Evolutionary conservation across 2,329 filamentous ascomycete species (phyloP).

Genomic region (Thielaviopsis euricoi): DNA sequence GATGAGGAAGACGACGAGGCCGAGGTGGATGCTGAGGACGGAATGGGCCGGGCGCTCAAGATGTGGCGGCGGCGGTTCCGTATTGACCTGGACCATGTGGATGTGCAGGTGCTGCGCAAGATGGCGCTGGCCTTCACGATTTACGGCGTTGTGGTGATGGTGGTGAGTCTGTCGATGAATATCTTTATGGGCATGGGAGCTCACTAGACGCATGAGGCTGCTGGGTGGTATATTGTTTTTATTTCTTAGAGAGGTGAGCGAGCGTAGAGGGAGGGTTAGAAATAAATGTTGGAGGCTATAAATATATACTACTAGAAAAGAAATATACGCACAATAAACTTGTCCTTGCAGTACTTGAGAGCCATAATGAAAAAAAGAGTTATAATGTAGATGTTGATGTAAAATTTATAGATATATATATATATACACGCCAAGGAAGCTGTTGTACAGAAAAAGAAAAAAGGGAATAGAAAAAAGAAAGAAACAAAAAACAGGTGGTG

Average conservation of each 20-base stretch:
- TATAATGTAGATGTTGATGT: too few species aligned
- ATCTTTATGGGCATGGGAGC: constrained; percentile 21
- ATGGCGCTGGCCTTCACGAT: constrained; percentile 59
- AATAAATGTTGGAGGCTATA: too few species aligned
- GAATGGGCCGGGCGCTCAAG: neutral
- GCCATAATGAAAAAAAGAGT: too few species aligned
- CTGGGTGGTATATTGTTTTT: too few species aligned
- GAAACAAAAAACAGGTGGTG: neutral
- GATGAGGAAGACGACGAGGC: constrained; percentile 24
- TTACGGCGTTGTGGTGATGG: constrained; percentile 80
- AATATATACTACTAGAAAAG: too few species aligned
- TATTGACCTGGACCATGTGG: constrained; percentile 46
- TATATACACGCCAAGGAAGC: neutral
- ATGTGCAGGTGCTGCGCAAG: constrained; percentile 49
- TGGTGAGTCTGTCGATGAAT: constrained; percentile 73
- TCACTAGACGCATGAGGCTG: constrained; percentile 1
- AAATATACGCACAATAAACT: too few species aligned
- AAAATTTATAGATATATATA: neutral
- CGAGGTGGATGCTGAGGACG: neutral
- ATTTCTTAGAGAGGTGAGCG: too few species aligned
- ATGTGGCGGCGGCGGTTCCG: constrained; percentile 37
- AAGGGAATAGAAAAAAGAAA: neutral
- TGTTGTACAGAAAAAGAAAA: neutral
- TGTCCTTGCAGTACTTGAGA: too few species aligned
- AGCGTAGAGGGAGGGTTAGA: too few species aligned